Percentiles rank a stretch among this genome's conserved stretches.
These are phyloP conservation scores for Secale cereale DNA, from an alignment of 176 grass and related monocot genomes.

Conservation along the genomic window DNA sequence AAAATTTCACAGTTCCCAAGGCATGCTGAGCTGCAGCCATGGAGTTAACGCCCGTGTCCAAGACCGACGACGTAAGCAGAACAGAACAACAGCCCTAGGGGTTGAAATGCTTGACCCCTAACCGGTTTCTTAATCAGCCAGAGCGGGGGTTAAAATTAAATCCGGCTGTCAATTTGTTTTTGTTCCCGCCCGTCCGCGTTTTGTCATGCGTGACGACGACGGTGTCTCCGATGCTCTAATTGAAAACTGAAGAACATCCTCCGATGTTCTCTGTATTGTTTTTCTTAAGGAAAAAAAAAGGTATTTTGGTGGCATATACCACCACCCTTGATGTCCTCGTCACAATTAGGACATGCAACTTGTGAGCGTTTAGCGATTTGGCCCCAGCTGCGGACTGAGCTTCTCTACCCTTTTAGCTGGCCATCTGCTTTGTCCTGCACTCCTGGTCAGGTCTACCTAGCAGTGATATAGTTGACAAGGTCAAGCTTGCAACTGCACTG, in stretches of 20 bases:
- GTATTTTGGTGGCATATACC: background rate
- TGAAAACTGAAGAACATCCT: background rate
- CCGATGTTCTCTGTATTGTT: no score
- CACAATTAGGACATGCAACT: background rate
- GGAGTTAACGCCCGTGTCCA: background rate
- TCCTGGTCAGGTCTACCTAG: background rate
- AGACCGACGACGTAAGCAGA: slow-evolving; percentile 3
- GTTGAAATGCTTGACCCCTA: slow-evolving; percentile 17
- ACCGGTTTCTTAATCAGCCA: slow-evolving; percentile 15
- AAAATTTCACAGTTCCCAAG: background rate
- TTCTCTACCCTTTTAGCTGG: background rate
- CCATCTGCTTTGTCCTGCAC: background rate
- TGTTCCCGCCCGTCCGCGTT: background rate
- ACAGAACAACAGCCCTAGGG: background rate
- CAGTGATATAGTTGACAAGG: background rate
- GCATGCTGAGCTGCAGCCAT: background rate
- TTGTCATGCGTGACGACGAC: slow-evolving; percentile 33
- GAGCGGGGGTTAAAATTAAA: background rate
- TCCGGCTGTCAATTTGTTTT: background rate
- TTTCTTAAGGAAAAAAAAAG: no score
- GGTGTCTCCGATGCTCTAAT: slow-evolving; percentile 16
- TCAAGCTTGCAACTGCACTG: background rate
- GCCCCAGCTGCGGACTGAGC: background rate
- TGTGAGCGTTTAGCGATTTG: background rate
- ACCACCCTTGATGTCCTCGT: background rate